These are phyloP conservation scores for Diaporthe ilicicola DNA, from an alignment of 2,329 filamentous ascomycete species.

Conservation along the genomic window DNA sequence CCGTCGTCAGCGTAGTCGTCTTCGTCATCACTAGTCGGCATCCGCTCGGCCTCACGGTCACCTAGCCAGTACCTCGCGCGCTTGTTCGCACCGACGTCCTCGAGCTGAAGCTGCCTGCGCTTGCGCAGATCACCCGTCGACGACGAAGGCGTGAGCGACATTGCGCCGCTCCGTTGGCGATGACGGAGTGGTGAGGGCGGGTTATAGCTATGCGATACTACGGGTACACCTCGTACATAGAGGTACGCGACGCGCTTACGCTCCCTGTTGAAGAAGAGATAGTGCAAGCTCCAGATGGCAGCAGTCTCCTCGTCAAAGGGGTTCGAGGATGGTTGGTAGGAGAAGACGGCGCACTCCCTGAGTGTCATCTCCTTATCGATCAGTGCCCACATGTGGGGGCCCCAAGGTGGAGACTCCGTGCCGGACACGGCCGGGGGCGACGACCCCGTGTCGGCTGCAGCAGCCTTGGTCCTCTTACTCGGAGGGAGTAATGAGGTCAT, in stretches of 20 bases:
- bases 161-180: slow-evolving; percentile 44
- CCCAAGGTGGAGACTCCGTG: slow-evolving; percentile 69
- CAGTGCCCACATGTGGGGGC: slow-evolving; percentile 88
- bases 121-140: slow-evolving; percentile 36
- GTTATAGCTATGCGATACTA: slow-evolving; percentile 68
- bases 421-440: slow-evolving; percentile 50
- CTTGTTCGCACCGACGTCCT: slow-evolving; percentile 70
- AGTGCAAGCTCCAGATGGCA: slow-evolving; percentile 93
- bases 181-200: slow-evolving; percentile 53
- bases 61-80: slow-evolving; percentile 90
- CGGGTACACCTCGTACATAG: slow-evolving; percentile 88
- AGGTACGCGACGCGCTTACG: slow-evolving; percentile 94
- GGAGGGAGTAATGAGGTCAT: slow-evolving; percentile 49
- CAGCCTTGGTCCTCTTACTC: slow-evolving; percentile 47
- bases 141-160: slow-evolving; percentile 35
- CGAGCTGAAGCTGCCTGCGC: slow-evolving; percentile 41
- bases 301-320: slow-evolving; percentile 92
- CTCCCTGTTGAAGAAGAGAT: slow-evolving; percentile 96
- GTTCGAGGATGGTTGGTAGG: slow-evolving; percentile 88
- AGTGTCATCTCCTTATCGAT: slow-evolving; percentile 96
- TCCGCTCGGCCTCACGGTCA: slow-evolving; percentile 62
- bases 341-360: slow-evolving; percentile 87
- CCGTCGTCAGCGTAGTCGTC: slow-evolving; percentile 60
- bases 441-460: slow-evolving; percentile 48
- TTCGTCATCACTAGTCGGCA: slow-evolving; percentile 54